phyloP scores from a whole-genome alignment of 106 monocot species.

The Dendrobium catenatum region DNA sequence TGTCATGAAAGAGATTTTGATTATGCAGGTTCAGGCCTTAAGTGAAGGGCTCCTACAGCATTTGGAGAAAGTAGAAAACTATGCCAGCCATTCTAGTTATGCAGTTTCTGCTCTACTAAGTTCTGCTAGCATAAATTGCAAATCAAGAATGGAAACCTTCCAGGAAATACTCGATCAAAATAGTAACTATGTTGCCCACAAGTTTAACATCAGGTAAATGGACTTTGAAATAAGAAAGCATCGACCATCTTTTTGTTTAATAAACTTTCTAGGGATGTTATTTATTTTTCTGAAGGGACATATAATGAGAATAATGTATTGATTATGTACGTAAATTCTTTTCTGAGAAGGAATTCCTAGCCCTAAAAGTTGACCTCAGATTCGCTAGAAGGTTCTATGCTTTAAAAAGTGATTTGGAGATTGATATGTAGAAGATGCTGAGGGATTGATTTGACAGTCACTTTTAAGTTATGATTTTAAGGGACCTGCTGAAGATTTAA shows the following conservation, averaged over 20 bases:
- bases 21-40: slow-evolving; percentile 28
- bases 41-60: neutral
- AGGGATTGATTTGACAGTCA: too few species aligned
- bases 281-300: neutral
- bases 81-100: slow-evolving; percentile 36
- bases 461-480: too few species aligned
- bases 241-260: neutral
- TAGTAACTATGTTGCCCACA: slow-evolving; percentile 42
- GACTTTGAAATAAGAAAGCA: neutral
- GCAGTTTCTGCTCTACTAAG: slow-evolving; percentile 47
- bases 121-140: slow-evolving; percentile 48
- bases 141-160: slow-evolving; percentile 41
- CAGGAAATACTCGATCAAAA: slow-evolving; percentile 33
- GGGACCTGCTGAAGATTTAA: too few species aligned
- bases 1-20: neutral
- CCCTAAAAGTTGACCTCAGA: neutral
- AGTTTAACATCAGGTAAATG: slow-evolving; percentile 56
- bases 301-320: neutral
- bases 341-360: neutral
- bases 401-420: neutral
- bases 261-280: neutral
- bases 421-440: neutral
- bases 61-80: slow-evolving; percentile 40
- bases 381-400: neutral
- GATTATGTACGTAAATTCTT: neutral